A percentile compares a stretch with the other conserved stretches of the same genome.
phyloP scores from a whole-genome alignment of 345 rosid species.

The Gossypium arboreum region DNA sequence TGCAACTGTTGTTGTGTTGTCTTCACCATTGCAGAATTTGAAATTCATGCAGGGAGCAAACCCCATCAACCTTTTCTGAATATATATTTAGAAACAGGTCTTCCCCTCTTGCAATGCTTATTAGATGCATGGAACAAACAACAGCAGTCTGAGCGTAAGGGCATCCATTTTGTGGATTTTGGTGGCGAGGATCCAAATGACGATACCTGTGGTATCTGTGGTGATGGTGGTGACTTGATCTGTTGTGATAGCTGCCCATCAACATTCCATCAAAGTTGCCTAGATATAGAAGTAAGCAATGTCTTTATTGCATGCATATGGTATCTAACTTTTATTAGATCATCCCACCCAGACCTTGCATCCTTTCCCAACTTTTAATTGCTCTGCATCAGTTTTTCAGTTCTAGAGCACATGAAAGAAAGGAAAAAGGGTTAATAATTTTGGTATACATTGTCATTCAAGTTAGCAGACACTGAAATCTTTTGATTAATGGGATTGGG shows the following conservation, averaged over 20 bases:
- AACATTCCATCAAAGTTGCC: constrained; percentile 87
- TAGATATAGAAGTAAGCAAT: constrained; percentile 56
- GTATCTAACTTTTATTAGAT: background rate
- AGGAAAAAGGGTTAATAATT: background rate
- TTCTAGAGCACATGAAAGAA: background rate
- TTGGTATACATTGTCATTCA: background rate
- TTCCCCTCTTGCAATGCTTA: constrained; percentile 63
- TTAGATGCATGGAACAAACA: constrained; percentile 72
- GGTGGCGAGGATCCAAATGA: constrained; percentile 78
- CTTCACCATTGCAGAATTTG: constrained; percentile 50
- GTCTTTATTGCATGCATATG: background rate
- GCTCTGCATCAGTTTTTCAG: background rate
- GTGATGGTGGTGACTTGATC: constrained; percentile 90
- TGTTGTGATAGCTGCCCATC: constrained; percentile 98
- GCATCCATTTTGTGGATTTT: constrained; percentile 63
- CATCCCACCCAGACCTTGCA: background rate
- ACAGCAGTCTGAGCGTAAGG: constrained; percentile 42
- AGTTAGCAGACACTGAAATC: background rate
- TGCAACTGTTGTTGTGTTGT: constrained; percentile 72
- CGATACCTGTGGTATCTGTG: constrained; percentile 95
- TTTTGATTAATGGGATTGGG: background rate
- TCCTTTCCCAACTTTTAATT: background rate
- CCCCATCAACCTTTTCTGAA: constrained; percentile 46
- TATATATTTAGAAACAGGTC: constrained; percentile 62
- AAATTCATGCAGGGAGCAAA: constrained; percentile 60